These are phyloP conservation scores for Goffeauzyma gilvescens DNA, from an alignment of 768 basidiomycete species.

Conservation along the genomic window DNA sequence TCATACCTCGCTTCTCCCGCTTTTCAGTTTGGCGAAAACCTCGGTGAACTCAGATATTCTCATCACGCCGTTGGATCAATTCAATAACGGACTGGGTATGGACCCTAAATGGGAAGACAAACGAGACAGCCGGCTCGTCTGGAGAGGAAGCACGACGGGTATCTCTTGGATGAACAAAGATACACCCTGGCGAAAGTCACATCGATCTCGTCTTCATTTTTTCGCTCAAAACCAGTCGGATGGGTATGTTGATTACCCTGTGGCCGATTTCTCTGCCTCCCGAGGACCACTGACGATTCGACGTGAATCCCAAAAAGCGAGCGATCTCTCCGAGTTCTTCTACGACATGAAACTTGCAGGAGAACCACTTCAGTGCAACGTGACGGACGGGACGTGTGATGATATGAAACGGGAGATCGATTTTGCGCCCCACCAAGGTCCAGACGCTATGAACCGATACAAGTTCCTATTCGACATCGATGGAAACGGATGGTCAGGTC, in stretches of 20 bases:
- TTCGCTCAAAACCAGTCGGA: constrained; percentile 21
- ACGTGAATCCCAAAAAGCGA: constrained; percentile 12
- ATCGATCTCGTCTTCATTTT: constrained; percentile 27
- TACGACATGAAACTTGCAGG: constrained; percentile 29
- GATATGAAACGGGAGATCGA: constrained; percentile 27
- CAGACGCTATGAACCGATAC: constrained; percentile 30
- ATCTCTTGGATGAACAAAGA: constrained; percentile 28
- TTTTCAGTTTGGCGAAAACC: constrained; percentile 31
- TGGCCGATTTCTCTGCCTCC: constrained; percentile 20
- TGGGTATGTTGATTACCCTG: constrained; percentile 12
- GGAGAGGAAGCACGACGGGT: constrained; percentile 30
- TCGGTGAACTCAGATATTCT: constrained; percentile 32
- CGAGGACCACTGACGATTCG: constrained; percentile 9
- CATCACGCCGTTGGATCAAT: constrained; percentile 30
- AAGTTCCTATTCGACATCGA: constrained; percentile 33
- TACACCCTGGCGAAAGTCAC: constrained; percentile 22
- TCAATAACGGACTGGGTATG: constrained; percentile 17
- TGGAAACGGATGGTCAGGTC: constrained; percentile 25
- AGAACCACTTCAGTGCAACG: constrained; percentile 25
- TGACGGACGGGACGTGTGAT: constrained; percentile 29
- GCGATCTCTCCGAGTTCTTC: constrained; percentile 18
- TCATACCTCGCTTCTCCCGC: constrained; percentile 26
- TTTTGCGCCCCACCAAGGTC: constrained; percentile 21
- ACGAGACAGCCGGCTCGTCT: constrained; percentile 18
- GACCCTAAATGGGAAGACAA: constrained; percentile 29